Percentiles rank a stretch among this genome's conserved stretches.
phyloP scores from a whole-genome alignment of 495 filamentous ascomycete genomes.

The Xylaria telfairii region DNA sequence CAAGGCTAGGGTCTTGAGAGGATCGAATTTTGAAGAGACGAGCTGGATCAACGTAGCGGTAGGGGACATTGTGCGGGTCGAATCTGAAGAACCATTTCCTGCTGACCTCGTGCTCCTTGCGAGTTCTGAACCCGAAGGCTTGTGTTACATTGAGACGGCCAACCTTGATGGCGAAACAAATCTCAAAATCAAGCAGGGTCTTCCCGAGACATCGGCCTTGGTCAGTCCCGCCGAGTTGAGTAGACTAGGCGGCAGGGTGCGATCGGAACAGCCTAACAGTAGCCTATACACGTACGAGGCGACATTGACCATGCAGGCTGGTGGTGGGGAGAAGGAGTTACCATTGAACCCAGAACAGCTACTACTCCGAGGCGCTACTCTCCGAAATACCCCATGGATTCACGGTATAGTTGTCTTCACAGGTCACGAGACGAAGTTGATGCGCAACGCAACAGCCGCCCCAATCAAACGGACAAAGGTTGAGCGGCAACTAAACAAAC shows the following conservation, averaged over 20 bases:
- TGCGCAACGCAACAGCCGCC: constrained; percentile 97
- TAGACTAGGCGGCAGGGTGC: constrained; percentile 81
- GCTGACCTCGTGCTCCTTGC: constrained; percentile 92
- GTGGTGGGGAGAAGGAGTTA: constrained; percentile 92
- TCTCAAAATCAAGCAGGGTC: constrained; percentile 97
- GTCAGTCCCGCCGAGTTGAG: constrained; percentile 89
- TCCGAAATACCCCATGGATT: constrained; percentile 97
- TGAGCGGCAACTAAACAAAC: constrained; percentile 88
- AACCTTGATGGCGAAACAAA: constrained; percentile 99
- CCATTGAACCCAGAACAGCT: constrained; percentile 69
- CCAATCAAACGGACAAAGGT: constrained; percentile 98
- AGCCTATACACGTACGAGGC: constrained; percentile 99
- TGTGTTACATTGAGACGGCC: constrained; percentile 99
- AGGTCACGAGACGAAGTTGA: constrained; percentile 97
- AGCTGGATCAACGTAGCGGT: constrained; percentile 94
- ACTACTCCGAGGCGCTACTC: constrained; percentile 88
- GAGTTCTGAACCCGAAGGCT: constrained; percentile 93
- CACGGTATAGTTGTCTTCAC: constrained; percentile 97
- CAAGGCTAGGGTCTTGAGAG: constrained; percentile 81
- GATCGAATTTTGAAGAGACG: constrained; percentile 82
- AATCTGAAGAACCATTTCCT: constrained; percentile 96
- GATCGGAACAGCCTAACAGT: constrained; percentile 98
- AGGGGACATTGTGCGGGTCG: constrained; percentile 91
- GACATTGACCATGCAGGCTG: constrained; percentile 88
- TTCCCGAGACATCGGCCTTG: constrained; percentile 88